phyloP scores from a whole-genome alignment of 257 asterid genomes.

The Solanum appendiculatum region DNA sequence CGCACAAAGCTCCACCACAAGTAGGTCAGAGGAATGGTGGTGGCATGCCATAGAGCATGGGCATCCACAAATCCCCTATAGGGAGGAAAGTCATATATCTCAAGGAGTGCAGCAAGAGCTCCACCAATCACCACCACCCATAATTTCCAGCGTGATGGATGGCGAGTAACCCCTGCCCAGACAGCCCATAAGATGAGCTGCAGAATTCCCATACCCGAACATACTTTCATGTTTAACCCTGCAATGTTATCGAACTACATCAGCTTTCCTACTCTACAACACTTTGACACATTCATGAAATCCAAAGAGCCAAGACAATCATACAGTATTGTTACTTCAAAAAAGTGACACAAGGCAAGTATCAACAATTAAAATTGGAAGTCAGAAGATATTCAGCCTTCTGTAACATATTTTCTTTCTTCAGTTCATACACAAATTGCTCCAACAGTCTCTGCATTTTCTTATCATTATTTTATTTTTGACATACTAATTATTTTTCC shows the following conservation, averaged over 20 bases:
- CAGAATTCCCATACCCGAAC: slow-evolving; percentile 36
- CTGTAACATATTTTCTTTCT: not conserved
- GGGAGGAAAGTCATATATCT: slow-evolving; percentile 80
- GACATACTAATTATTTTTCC: not conserved
- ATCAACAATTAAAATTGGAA: not conserved
- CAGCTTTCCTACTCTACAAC: not conserved
- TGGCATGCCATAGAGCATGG: slow-evolving; percentile 79
- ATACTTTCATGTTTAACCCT: slow-evolving; percentile 72
- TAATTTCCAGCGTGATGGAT: slow-evolving; percentile 67
- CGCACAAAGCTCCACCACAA: slow-evolving; percentile 76
- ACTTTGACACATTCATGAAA: not conserved
- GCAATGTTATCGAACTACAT: slow-evolving; percentile 11
- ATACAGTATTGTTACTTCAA: not conserved
- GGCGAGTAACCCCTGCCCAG: slow-evolving; percentile 60
- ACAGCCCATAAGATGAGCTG: slow-evolving; percentile 57
- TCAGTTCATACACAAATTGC: not conserved
- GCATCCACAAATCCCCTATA: slow-evolving; percentile 63
- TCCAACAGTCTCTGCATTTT: not conserved
- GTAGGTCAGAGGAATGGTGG: slow-evolving; percentile 62
- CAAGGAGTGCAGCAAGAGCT: slow-evolving; percentile 47
- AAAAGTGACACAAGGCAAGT: not conserved
- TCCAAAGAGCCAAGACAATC: not conserved
- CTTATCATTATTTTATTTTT: not conserved
- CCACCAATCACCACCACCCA: slow-evolving; percentile 70
- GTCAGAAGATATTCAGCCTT: not conserved